These are phyloP conservation scores for Termitomyces sp. DNA, from an alignment of 768 basidiomycete species.

Conservation along the genomic window DNA sequence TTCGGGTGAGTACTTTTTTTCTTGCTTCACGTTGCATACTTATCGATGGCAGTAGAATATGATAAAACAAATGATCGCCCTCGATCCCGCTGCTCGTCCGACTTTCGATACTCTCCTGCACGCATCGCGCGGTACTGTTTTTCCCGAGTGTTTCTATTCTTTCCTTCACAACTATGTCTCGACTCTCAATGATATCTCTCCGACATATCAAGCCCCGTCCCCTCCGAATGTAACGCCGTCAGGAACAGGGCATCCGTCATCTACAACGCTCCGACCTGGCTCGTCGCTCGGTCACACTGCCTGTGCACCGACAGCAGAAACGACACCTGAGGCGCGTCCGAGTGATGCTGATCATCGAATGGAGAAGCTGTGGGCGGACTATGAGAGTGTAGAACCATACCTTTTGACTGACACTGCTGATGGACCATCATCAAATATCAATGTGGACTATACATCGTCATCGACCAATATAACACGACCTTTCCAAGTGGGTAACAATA, in stretches of 20 bases:
- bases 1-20: conserved; percentile 54
- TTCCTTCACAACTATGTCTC: conserved; percentile 89
- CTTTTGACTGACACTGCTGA: conserved; percentile 44
- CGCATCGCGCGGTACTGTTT: conserved; percentile 68
- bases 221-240: conserved; percentile 26
- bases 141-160: conserved; percentile 92
- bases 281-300: conserved; percentile 20
- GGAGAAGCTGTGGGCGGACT: conserved; percentile 84
- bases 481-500: conserved; percentile 47
- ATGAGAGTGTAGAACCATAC: conserved; percentile 74
- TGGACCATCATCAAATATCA: conserved; percentile 45
- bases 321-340: conserved; percentile 41
- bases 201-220: conserved; percentile 34
- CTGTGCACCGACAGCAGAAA: conserved; percentile 18
- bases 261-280: conserved; percentile 25
- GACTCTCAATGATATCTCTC: conserved; percentile 66
- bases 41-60: conserved; percentile 52
- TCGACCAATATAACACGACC: conserved; percentile 36
- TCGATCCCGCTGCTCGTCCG: conserved; percentile 72
- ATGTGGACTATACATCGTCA: conserved; percentile 47
- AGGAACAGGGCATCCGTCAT: conserved; percentile 26
- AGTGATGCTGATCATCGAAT: conserved; percentile 83
- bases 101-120: conserved; percentile 78
- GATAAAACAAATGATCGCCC: conserved; percentile 85
- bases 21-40: conserved; percentile 11